Evolutionary conservation across 768 basidiomycete species (phyloP).

Genomic region (Lentinula sp.): DNA sequence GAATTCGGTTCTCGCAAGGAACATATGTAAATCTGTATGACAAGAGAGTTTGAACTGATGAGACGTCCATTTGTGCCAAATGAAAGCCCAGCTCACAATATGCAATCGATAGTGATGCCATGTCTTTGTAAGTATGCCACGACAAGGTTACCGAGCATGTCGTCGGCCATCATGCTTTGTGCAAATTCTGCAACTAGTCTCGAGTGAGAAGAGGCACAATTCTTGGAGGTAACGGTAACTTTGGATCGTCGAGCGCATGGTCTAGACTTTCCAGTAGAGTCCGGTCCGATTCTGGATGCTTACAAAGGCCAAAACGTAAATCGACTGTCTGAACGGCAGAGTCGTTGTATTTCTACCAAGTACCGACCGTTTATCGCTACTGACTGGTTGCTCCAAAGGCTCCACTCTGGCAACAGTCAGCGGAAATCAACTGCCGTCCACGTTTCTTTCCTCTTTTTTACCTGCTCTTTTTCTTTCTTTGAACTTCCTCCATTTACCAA

Average conservation of each 20-base stretch:
- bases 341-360: not conserved
- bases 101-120: conserved; percentile 14
- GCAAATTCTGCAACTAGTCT: too few relatives aligned
- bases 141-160: too few relatives aligned
- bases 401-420: not conserved
- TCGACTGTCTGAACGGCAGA: not conserved
- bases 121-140: too few relatives aligned
- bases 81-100: too few relatives aligned
- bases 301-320: not conserved
- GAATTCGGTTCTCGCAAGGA: conserved; percentile 68
- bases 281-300: not conserved
- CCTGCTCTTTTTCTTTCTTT: not conserved
- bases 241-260: not conserved
- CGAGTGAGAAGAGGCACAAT: too few relatives aligned
- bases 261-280: not conserved
- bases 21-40: conserved; percentile 67
- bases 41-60: too few relatives aligned
- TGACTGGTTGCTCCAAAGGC: not conserved
- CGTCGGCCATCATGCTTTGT: too few relatives aligned
- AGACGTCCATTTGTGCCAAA: too few relatives aligned
- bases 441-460: not conserved
- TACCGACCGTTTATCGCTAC: not conserved
- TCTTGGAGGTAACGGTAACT: too few relatives aligned
- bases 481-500: not conserved
- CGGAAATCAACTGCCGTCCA: not conserved